Evolutionary conservation across 345 rosid species (phyloP), one percentile per base, ranked within the genome.

Genomic region (Sapria himalayana): DNA sequence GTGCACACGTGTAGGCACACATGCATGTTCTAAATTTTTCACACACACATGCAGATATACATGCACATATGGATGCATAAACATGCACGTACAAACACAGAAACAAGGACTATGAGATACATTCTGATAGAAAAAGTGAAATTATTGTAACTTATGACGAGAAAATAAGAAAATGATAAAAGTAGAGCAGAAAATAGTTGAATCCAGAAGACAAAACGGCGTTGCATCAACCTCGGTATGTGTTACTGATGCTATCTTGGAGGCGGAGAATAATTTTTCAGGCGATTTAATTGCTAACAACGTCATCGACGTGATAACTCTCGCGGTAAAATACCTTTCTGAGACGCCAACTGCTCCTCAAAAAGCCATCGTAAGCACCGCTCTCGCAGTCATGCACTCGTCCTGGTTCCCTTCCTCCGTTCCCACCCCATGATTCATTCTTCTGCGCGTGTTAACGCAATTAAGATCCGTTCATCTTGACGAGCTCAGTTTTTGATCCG

Each of bases 301-400:
- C 54, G 61, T 89, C 70, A 73, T 89, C 35, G 99, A 89, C 39
- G 80, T 89, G 95, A 89, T 89, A 93, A 89, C 99, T 33, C 85
- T 89, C 0, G 86, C 99, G 25, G 51, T 77, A 3, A 79, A 80
- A 51, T 91, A 69, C 63, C 86, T 84, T 24, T 77, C 99, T 0
- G 85, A 79, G 53, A 74, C 58, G 52, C 92, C 95, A 0, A 39
- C 72, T 15, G 92, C 79, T n/a, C 73, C 84, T 1, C 67, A 71
- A 39, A 81, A 65, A 29, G 40, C 80, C 23, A 74, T 65, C 63
- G 98, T 89, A 71, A 16, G 58, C 25, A 22, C 1, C 1, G 15
- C 4, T 16, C 25, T 46, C 3, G n/a, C n/a, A n/a, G n/a, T n/a
- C n/a, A n/a, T n/a, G n/a, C n/a, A n/a, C n/a, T n/a, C n/a, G n/a